phyloP scores from a whole-genome alignment of 352 stramenopile genomes.

The Phytophthora pseudosyringae region DNA sequence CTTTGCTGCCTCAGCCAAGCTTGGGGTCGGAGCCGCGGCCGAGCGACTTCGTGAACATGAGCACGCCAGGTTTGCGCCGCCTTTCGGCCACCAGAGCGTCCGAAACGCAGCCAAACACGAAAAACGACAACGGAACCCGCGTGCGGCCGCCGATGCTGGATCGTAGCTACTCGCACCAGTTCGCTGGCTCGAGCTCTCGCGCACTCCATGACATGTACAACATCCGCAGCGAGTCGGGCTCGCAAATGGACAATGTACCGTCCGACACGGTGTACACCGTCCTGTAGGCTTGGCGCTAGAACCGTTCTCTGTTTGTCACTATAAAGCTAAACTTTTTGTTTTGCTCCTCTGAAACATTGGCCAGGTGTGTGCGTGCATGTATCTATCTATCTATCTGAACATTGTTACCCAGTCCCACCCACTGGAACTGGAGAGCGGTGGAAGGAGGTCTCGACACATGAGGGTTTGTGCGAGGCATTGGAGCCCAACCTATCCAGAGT shows the following conservation, averaged over 20 bases:
- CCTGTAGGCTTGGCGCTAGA: slow-evolving; percentile 15
- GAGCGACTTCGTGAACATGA: slow-evolving; percentile 37
- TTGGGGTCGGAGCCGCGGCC: slow-evolving; percentile 22
- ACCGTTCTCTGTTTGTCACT: background rate
- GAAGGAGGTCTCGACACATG: too few relatives aligned
- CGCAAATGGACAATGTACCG: slow-evolving; percentile 13
- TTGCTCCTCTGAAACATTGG: too few relatives aligned
- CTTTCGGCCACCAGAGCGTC: slow-evolving; percentile 11
- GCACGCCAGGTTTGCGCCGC: slow-evolving; percentile 5
- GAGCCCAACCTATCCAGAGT: too few relatives aligned
- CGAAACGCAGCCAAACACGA: slow-evolving; percentile 11
- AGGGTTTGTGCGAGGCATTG: too few relatives aligned
- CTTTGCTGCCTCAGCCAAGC: slow-evolving; percentile 31
- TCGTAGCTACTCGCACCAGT: slow-evolving; percentile 27
- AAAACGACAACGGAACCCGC: slow-evolving; percentile 4
- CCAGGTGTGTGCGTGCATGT: too few relatives aligned
- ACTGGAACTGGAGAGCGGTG: too few relatives aligned
- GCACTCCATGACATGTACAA: slow-evolving; percentile 41
- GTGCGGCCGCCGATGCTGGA: slow-evolving; percentile 20
- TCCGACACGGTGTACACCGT: slow-evolving; percentile 30
- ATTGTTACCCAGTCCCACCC: too few relatives aligned
- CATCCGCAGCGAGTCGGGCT: slow-evolving; percentile 23
- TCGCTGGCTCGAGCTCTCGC: slow-evolving; percentile 33
- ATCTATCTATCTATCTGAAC: too few relatives aligned
- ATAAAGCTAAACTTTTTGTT: slow-evolving; percentile 1